These are phyloP conservation scores for Bacterosira constricta DNA, from an alignment of 108 stramenopile species.

Conservation along the genomic window DNA sequence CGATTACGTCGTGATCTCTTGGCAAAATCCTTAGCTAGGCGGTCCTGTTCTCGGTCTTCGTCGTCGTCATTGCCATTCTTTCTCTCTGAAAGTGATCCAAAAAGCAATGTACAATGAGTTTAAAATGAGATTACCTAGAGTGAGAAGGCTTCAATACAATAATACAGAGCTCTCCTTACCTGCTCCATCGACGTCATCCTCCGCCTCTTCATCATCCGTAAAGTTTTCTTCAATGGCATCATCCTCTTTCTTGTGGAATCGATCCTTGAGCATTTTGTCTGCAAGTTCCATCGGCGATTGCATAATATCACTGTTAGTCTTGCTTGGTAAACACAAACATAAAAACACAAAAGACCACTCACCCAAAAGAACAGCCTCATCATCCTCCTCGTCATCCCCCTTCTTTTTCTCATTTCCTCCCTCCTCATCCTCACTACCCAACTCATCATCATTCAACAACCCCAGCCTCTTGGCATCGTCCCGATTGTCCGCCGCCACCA, in stretches of 20 bases:
- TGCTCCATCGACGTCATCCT: slow-evolving; percentile 47
- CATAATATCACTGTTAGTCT: too few species aligned
- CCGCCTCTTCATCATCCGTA: slow-evolving; percentile 73
- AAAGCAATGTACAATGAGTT: neutral
- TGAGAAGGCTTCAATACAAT: neutral
- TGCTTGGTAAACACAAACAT: neutral
- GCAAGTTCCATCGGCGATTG: neutral
- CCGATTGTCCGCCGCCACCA: slow-evolving; percentile 88
- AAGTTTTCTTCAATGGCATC: slow-evolving; percentile 74
- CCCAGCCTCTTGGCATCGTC: slow-evolving; percentile 86
- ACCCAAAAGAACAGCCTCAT: slow-evolving; percentile 71
- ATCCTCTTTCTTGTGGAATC: slow-evolving; percentile 67
- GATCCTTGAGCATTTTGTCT: slow-evolving; percentile 85
- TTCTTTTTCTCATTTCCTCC: slow-evolving; percentile 51
- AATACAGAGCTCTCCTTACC: too few species aligned
- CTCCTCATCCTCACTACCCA: slow-evolving; percentile 79
- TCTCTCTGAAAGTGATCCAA: slow-evolving; percentile 23
- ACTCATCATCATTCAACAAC: slow-evolving; percentile 85
- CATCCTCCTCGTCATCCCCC: slow-evolving; percentile 58
- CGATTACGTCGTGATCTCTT: slow-evolving; percentile 85
- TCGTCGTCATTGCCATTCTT: slow-evolving; percentile 53
- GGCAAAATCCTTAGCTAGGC: slow-evolving; percentile 81
- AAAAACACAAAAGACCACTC: neutral
- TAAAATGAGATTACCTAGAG: neutral
- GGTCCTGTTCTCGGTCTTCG: slow-evolving; percentile 81